Evolutionary conservation across 306 rosid genomes (phyloP).

Genomic region (Quercus suber): DNA sequence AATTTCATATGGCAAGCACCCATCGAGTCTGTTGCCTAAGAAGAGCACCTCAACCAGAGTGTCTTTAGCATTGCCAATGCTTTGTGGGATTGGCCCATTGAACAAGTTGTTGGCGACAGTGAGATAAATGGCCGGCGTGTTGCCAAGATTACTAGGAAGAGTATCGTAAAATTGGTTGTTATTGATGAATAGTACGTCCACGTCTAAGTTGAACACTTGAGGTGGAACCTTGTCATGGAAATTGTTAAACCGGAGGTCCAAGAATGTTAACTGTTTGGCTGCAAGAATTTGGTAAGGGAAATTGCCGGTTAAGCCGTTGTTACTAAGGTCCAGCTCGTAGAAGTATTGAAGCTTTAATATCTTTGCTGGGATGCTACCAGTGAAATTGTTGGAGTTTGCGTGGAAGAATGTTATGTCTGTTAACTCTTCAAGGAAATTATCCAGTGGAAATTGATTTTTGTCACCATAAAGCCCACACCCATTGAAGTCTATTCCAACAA

Average conservation of each 20-base stretch:
- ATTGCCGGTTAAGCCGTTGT: slow-evolving; percentile 30
- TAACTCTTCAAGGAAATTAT: slow-evolving; percentile 21
- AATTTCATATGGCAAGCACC: neutral
- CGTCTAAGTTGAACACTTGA: slow-evolving; percentile 24
- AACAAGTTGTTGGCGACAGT: slow-evolving; percentile 65
- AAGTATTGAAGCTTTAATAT: slow-evolving; percentile 16
- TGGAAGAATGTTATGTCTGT: slow-evolving; percentile 59
- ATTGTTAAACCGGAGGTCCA: slow-evolving; percentile 63
- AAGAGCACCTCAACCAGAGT: slow-evolving; percentile 69
- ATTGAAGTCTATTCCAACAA: slow-evolving; percentile 60
- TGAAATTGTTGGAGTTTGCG: slow-evolving; percentile 69
- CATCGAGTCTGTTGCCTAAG: neutral
- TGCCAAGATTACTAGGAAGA: slow-evolving; percentile 55
- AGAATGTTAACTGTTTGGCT: slow-evolving; percentile 29
- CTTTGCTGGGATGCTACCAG: slow-evolving; percentile 16
- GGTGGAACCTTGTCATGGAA: slow-evolving; percentile 30
- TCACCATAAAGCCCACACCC: neutral
- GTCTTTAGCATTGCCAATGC: slow-evolving; percentile 41
- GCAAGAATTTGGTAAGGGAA: slow-evolving; percentile 43
- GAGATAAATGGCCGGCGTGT: slow-evolving; percentile 51
- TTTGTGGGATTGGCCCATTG: slow-evolving; percentile 52
- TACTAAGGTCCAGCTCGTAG: slow-evolving; percentile 78
- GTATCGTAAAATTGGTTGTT: slow-evolving; percentile 34
- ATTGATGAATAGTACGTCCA: slow-evolving; percentile 68
- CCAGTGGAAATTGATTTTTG: neutral